Base-by-base conservation (phyloP, 2,329 filamentous ascomycete genomes). In the Colletotrichum cereale region DNA sequence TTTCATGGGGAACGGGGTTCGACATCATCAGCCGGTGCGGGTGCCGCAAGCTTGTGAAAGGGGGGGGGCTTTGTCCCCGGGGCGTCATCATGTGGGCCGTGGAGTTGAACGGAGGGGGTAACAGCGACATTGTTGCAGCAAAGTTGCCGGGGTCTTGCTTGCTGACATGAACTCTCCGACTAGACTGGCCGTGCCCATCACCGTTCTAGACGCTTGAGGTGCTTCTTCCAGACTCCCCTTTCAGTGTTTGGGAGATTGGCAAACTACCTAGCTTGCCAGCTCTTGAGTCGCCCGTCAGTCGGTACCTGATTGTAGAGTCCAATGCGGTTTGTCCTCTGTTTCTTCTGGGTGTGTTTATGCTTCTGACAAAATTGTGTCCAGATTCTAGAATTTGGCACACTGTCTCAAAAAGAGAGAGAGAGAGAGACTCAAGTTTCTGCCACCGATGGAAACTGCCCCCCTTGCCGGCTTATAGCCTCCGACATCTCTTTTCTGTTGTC, bases 291-390 rank as follows among this genome's bases (percentile, higher is more conserved):
- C 16, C 16, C 26, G 24, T 21, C 42, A 16, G 42, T 48, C 16
- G 47, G 21, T 14, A 8, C 8, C 16, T 36, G 62, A n/a, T 40
- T 57, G 50, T 31, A n/a, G 36, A 40, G 26, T 26, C 29, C 14
- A 36, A 60, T n/a, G 24, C 8, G 3, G 26, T 26, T 52, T 40
- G 18, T 29, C 31, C n/a, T 16, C 29, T 61, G 47, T 42, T 61
- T 70, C 62, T 60, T 34, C 50, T 52, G 40, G n/a, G 50, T 57
- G 36, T 62, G 52, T 5, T 42, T 55, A 18, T 55, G 38, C 36
- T 53, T 71, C 69, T 42, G 26, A 55, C 10, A 44, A 58, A 71
- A 62, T 42, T 38, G 64, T 62, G 57, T 67, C 57, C 57, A 16
- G 50, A 64, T 14, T 69, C 36, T 56, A 5, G 16, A 18, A 12